Conservation (phyloP, 2,329 filamentous ascomycete species). For the Trichoderma harzianum region DNA sequence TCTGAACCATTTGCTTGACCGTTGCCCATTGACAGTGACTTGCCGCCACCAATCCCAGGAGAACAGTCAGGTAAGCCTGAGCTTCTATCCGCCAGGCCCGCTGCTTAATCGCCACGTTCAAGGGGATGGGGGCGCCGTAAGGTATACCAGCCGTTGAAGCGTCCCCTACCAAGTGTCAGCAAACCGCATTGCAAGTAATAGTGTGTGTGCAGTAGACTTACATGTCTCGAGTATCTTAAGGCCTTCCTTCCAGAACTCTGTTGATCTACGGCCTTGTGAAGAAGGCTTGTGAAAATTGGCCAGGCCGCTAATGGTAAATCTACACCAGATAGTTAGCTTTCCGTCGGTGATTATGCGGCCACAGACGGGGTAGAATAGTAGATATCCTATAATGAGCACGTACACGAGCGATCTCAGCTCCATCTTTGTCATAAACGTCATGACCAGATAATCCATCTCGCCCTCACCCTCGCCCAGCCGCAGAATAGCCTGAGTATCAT, state of each 20-base stretch:
- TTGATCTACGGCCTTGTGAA: slow-evolving; percentile 32
- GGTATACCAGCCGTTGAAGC: slow-evolving; percentile 33
- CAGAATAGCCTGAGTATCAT: slow-evolving; percentile 55
- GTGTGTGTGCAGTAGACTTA: slow-evolving; percentile 25
- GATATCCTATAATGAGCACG: slow-evolving; percentile 25
- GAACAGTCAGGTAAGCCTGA: slow-evolving; percentile 66
- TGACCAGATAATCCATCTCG: slow-evolving; percentile 52
- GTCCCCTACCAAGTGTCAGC: slow-evolving; percentile 34
- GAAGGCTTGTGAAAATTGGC: slow-evolving; percentile 40
- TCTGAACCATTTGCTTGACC: slow-evolving; percentile 56
- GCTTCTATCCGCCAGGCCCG: slow-evolving; percentile 64
- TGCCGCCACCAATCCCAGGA: slow-evolving; percentile 67
- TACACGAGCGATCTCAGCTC: slow-evolving; percentile 56
- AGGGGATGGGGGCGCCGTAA: slow-evolving; percentile 46
- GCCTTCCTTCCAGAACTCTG: slow-evolving; percentile 43
- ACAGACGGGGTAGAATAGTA: neutral
- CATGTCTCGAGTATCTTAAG: slow-evolving; percentile 48
- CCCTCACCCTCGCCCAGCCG: slow-evolving; percentile 44
- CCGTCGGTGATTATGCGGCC: neutral
- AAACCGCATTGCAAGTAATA: neutral
- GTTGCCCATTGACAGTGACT: slow-evolving; percentile 67
- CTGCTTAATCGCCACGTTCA: slow-evolving; percentile 56
- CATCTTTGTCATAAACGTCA: slow-evolving; percentile 59
- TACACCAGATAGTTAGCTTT: slow-evolving; percentile 29
- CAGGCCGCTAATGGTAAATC: slow-evolving; percentile 55